These are phyloP conservation scores for Centrapalus pauciflorus DNA, from an alignment of 129 eudicot genomes.

Conservation along the genomic window DNA sequence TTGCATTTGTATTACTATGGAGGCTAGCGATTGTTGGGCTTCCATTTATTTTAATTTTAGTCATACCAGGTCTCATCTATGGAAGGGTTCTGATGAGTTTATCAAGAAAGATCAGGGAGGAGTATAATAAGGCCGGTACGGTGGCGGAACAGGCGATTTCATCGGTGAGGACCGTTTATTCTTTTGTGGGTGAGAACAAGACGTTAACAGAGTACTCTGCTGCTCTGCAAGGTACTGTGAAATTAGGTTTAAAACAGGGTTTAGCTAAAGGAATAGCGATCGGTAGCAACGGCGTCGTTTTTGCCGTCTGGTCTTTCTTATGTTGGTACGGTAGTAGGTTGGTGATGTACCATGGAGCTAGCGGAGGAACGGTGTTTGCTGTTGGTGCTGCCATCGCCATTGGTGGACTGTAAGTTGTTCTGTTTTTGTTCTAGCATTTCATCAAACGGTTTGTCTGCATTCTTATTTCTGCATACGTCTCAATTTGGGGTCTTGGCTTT, in stretches of 20 bases:
- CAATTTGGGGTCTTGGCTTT: not conserved
- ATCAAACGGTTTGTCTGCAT: not conserved
- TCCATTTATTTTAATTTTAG: conserved; percentile 30
- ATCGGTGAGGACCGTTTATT: conserved; percentile 44
- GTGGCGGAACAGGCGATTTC: conserved; percentile 45
- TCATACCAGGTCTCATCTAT: conserved; percentile 36
- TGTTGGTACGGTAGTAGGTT: conserved; percentile 42
- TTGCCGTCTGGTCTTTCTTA: conserved; percentile 39
- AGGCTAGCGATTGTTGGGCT: conserved; percentile 49
- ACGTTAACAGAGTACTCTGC: conserved; percentile 36
- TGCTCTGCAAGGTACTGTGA: conserved; percentile 38
- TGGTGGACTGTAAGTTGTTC: conserved; percentile 40
- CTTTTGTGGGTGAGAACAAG: conserved; percentile 50
- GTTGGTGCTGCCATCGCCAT: conserved; percentile 24
- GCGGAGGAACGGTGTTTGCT: conserved; percentile 45
- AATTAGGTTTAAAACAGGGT: conserved; percentile 42
- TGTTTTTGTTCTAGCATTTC: not conserved
- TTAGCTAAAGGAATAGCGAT: conserved; percentile 41
- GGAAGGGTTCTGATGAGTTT: conserved; percentile 34
- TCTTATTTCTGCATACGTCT: not conserved
- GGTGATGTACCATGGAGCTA: conserved; percentile 54
- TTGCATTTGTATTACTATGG: conserved; percentile 39
- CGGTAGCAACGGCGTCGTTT: conserved; percentile 35
- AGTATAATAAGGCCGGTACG: conserved; percentile 36
- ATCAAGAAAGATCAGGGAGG: conserved; percentile 42